Percentiles rank a stretch among this genome's conserved stretches.
phyloP scores from a whole-genome alignment of 2,329 filamentous ascomycete species.

The Colletotrichum sp. region DNA sequence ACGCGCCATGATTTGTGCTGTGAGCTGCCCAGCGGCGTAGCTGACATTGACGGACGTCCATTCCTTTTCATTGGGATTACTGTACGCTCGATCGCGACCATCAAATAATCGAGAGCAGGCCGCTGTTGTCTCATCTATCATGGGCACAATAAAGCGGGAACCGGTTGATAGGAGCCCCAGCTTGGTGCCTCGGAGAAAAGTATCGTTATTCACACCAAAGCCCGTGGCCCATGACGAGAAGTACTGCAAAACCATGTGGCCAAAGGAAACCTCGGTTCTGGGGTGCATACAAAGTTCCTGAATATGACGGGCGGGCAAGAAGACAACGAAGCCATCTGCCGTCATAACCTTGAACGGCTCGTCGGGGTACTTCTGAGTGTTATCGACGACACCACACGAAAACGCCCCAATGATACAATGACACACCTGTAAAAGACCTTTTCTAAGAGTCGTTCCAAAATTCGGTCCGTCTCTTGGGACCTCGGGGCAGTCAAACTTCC shows the following conservation, averaged over 20 bases:
- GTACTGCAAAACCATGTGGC: neutral
- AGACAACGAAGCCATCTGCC: neutral
- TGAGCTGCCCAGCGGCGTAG: neutral
- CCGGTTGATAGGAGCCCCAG: neutral
- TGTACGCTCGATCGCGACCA: neutral
- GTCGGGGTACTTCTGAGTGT: neutral
- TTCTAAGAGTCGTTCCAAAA: neutral
- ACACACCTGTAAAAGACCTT: neutral
- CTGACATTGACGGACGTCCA: neutral
- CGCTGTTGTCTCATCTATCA: neutral
- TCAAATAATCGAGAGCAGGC: neutral
- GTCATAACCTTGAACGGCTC: neutral
- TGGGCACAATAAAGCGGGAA: neutral
- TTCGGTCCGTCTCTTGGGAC: neutral
- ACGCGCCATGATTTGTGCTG: neutral
- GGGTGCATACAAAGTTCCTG: constrained; percentile 1
- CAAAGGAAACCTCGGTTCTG: neutral
- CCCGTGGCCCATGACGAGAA: neutral
- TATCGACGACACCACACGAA: neutral
- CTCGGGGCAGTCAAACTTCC: neutral
- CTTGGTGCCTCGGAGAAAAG: neutral
- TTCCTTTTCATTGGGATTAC: neutral
- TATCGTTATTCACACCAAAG: neutral
- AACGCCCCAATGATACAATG: neutral
- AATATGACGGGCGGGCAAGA: neutral